A percentile compares a stretch with the other conserved stretches of the same genome.
Conservation (phyloP, 805 yeast species). For the Scheffersomyces stipitis region DNA sequence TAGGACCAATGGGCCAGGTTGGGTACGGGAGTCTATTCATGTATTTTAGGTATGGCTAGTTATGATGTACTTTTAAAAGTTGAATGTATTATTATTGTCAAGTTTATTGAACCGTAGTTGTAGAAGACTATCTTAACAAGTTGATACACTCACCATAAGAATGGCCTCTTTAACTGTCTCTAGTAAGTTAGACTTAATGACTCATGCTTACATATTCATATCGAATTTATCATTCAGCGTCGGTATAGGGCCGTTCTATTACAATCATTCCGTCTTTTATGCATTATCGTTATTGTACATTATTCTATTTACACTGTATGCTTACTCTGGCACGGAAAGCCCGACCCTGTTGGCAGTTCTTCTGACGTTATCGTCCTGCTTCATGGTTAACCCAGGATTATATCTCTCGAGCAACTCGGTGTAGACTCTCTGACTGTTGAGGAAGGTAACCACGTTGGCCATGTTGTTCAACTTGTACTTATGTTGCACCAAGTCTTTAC, state of each 20-base stretch:
- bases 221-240: too few relatives aligned
- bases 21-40: too few relatives aligned
- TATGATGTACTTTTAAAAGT: neutral
- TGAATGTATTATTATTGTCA: neutral
- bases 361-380: constrained; percentile 74
- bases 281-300: too few relatives aligned
- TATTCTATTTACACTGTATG: too few relatives aligned
- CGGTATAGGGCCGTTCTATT: too few relatives aligned
- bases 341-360: constrained; percentile 91
- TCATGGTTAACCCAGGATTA: constrained; percentile 78
- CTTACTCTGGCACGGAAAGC: constrained; percentile 43
- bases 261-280: too few relatives aligned
- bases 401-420: constrained; percentile 79
- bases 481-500: constrained; percentile 3
- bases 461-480: constrained; percentile 39
- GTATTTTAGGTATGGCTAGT: neutral
- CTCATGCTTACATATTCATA: too few relatives aligned
- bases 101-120: neutral
- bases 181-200: too few relatives aligned
- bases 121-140: neutral
- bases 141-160: too few relatives aligned
- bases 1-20: too few relatives aligned
- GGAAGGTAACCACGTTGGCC: constrained; percentile 58
- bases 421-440: constrained; percentile 74
- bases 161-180: too few relatives aligned